Evolutionary conservation across 2,329 filamentous ascomycete genomes (phyloP).

Genomic region (Penicillium sp.): DNA sequence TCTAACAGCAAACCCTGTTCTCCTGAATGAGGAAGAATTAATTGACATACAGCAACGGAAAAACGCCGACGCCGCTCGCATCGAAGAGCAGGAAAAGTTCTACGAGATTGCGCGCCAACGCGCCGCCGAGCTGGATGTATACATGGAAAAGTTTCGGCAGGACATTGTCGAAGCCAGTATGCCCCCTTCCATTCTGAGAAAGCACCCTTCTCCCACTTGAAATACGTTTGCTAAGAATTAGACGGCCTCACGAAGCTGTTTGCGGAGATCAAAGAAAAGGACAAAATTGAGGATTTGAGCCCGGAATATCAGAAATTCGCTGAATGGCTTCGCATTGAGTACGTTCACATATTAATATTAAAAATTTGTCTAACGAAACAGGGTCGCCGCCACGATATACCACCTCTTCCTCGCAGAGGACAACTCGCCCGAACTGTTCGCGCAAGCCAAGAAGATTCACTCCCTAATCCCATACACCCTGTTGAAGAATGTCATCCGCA

Average conservation of each 20-base stretch:
- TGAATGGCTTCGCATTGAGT: slow-evolving; percentile 94
- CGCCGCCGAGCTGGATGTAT: slow-evolving; percentile 88
- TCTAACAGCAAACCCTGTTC: slow-evolving; percentile 67
- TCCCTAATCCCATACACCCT: slow-evolving; percentile 89
- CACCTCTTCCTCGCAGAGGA: slow-evolving; percentile 97
- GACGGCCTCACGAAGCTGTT: slow-evolving; percentile 92
- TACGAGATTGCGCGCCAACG: slow-evolving; percentile 92
- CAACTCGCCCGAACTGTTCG: slow-evolving; percentile 94
- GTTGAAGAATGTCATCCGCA: slow-evolving; percentile 93
- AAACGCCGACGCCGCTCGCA: slow-evolving; percentile 76
- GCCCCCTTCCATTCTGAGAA: slow-evolving; percentile 40
- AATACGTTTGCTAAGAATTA: slow-evolving; percentile 11
- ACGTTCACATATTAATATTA: slow-evolving; percentile 19
- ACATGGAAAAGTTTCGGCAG: slow-evolving; percentile 80
- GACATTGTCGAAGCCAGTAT: slow-evolving; percentile 69
- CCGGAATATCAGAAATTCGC: slow-evolving; percentile 97
- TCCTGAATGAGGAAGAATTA: slow-evolving; percentile 74
- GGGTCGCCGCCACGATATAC: slow-evolving; percentile 89
- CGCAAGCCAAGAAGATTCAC: slow-evolving; percentile 89
- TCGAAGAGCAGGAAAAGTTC: slow-evolving; percentile 90
- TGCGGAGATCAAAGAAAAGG: slow-evolving; percentile 85
- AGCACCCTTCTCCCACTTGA: slow-evolving; percentile 29
- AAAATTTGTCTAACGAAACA: slow-evolving; percentile 18
- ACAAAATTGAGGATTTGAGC: slow-evolving; percentile 80
- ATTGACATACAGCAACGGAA: slow-evolving; percentile 77